Base-by-base conservation (phyloP, 2,329 filamentous ascomycete species). In the Exophiala bonariae region DNA sequence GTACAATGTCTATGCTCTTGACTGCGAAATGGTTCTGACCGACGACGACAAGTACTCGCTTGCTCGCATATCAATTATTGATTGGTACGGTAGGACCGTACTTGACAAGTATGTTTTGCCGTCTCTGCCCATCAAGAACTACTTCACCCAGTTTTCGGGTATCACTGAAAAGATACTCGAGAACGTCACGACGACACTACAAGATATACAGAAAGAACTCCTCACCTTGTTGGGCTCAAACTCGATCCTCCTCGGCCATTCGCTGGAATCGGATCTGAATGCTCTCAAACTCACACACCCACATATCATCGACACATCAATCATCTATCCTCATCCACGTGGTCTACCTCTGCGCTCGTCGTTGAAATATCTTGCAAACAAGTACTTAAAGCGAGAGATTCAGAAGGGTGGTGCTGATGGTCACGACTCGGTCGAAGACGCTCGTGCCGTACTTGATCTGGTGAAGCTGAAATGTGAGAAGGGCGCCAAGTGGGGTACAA, bases 21-120 rank as follows among this genome's bases (percentile, higher is more conserved):
- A 99, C 65, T 99, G 93, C 69, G 93, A 99, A 69, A 99, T 99
- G 93, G 96, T 91, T 65, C 84, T 89, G 70, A 95, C 90, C 2
- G 87, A 85, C 50, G 82, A 86, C 51, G 83, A 83, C 38, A 81
- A 88, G 56, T 89, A 86, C 54, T 89, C 91, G 28, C 81, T 99
- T 34, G 95, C 93, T 2, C 83, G 93, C 47, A 86, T 97, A 64
- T 96, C 90, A 64, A 68, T 97, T 31, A 74, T 99, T 6, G 75
- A 83, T 50, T 99, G 93, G 92, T 35, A 90, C 58, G 91, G 91
- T 39, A 80, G 82, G 26, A 79, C 87, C 8, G 76, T 96, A 13
- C 71, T 97, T 41, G 93, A 99, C 65, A 87, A 95, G 69, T 80
- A 97, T 10, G 93, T 99, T 61, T 95, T 93, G 71, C 93, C 93